Base-by-base conservation (phyloP, 2,329 filamentous ascomycete species). In the Ophiocordyceps camponoti-floridani region DNA sequence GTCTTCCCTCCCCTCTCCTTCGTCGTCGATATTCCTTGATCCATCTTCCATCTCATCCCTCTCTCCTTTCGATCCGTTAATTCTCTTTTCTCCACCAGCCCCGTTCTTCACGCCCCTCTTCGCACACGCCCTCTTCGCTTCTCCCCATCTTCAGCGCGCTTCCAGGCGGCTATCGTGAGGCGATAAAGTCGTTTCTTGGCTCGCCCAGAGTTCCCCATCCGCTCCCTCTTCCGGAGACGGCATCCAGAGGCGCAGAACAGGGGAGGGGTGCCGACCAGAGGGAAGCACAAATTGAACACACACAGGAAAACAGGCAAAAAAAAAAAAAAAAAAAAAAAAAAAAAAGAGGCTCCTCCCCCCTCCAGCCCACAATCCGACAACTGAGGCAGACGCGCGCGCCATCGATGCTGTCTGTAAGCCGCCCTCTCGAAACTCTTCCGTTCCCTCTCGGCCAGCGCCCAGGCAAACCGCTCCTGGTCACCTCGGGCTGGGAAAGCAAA, bases 371-470 rank as follows among this genome's bases (percentile, higher is more conserved):
- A 35, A n/a, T 23, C 31, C 31, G 31, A 35, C 13, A 35, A 35
- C 31, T 35, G 31, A 35, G 31, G 31, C 3, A 26, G 23, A 27
- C 26, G 19, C 16, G 16, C 40, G 42, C 35, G 18, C 16, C 50
- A 52, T 61, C 71, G 70, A 79, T 79, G 75, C 69, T 70, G 68
- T 65, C 63, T 56, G 57, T 62, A 63, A 66, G 59, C 57, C 60
- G 60, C 52, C 57, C 57, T 53, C 55, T 60, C 60, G 64, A 70
- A 55, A 56, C 57, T 50, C 62, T 61, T 51, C 58, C 60, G 53
- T 56, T 60, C 55, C 63, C 69, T 51, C 68, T 75, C 64, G 72
- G 73, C 64, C 69, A 73, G 57, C 71, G 70, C 64, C 73, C 73
- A 68, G 69, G 71, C 56, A 65, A 67, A 59, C 66, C 67, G 62